Base-by-base conservation (phyloP, 306 rosid genomes). In the Castanea sativa region DNA sequence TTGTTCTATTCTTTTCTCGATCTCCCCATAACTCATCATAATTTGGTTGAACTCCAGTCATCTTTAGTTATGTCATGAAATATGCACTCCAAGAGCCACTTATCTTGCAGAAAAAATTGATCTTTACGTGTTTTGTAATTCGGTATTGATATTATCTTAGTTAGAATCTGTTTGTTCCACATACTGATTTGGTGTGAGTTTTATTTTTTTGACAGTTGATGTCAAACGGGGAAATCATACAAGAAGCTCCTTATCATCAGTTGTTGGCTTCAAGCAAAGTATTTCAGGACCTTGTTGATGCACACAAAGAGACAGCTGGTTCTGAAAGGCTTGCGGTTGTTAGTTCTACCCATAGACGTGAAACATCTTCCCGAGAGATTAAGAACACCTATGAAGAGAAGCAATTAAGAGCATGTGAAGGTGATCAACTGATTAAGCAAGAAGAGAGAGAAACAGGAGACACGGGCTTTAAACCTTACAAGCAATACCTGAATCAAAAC, bases 381-480 rank as follows among this genome's bases (percentile, higher is more conserved):
- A 73, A n/a, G 25, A 82, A 79, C 49, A 11, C 49, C 29, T 3
- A 58, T 1, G 53, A 25, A 10, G 82, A 70, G 78, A 79, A 79
- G 20, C 70, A 73, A 20, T 20, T 5, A 3, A 11, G 75, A 27
- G 80, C 69, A n/a, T 16, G 51, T 32, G 27, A 63, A 5, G 85
- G 82, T 4, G 81, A 83, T 80, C 88, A 86, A 60, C 60, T 88
- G 77, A 90, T 88, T 74, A 85, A 70, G 58, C 71, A 86, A 80
- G 94, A 90, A 80, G 91, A 88, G 69, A 85, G 76, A 71, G 92
- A 90, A 84, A 76, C 0, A 55, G 91, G 92, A 85, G 86, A 87
- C 73, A 23, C 18, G 6, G 88, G 94, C 69, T 79, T 86, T 53
- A 88, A 80, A 79, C 88, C 91, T 58, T 87, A 90, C 79, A 38